Conservation (phyloP, 1,139 yeast genomes). For the Zygosaccharomyces pseudobailii region DNA sequence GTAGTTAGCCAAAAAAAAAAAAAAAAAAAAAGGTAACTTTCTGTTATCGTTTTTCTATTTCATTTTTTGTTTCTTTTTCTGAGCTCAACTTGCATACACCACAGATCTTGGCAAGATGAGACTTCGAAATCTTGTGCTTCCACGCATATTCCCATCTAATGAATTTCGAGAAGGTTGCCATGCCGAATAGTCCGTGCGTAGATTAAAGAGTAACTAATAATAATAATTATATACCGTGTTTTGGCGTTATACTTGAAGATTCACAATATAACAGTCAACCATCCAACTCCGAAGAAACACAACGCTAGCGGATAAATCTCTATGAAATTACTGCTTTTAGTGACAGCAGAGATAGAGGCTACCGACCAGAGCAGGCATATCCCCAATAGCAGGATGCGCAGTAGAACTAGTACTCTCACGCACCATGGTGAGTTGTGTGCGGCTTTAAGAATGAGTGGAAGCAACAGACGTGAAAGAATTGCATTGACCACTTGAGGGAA, state of each 20-base stretch:
- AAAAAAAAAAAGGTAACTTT: too few relatives aligned
- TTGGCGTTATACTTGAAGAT: neutral
- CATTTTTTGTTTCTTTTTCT: too few relatives aligned
- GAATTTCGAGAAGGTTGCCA: too few relatives aligned
- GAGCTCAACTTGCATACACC: too few relatives aligned
- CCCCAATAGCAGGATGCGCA: slow-evolving; percentile 18
- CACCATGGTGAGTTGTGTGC: slow-evolving; percentile 15
- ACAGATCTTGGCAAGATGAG: too few relatives aligned
- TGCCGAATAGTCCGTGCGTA: too few relatives aligned
- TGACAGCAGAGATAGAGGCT: slow-evolving; percentile 23
- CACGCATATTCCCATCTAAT: too few relatives aligned
- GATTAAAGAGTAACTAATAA: too few relatives aligned
- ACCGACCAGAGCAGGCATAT: slow-evolving; percentile 28
- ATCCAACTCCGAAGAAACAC: slow-evolving; percentile 27
- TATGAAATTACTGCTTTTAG: slow-evolving; percentile 24
- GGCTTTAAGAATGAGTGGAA: slow-evolving; percentile 22
- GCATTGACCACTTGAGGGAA: slow-evolving; percentile 32
- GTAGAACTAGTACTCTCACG: slow-evolving; percentile 18
- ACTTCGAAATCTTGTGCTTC: too few relatives aligned
- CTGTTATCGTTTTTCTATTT: too few relatives aligned
- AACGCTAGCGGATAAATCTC: slow-evolving; percentile 29
- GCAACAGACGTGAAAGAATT: slow-evolving; percentile 20
- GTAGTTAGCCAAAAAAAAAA: too few relatives aligned
- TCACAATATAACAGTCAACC: slow-evolving; percentile 21
- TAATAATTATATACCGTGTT: neutral